phyloP scores from a whole-genome alignment of 495 filamentous ascomycete species.

The Xylaria telfairii region DNA sequence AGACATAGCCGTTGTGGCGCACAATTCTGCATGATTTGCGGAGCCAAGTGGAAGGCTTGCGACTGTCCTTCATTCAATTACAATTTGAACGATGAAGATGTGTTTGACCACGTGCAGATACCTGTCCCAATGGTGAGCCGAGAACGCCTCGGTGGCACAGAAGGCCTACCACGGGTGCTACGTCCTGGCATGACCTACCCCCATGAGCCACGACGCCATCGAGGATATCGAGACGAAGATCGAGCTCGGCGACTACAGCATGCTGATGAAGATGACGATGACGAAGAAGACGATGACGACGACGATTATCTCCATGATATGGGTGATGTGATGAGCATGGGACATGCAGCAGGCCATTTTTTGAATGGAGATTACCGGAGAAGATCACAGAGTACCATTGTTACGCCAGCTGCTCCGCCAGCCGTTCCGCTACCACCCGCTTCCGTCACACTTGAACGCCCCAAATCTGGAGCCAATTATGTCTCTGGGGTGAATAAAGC shows the following conservation, averaged over 20 bases:
- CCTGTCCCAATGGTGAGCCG: slow-evolving; percentile 45
- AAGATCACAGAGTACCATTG: slow-evolving; percentile 47
- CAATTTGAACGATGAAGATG: slow-evolving; percentile 62
- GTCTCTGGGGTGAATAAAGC: slow-evolving; percentile 41
- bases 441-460: slow-evolving; percentile 42
- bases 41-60: slow-evolving; percentile 78
- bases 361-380: slow-evolving; percentile 55
- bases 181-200: slow-evolving; percentile 54
- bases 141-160: slow-evolving; percentile 32
- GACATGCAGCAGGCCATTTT: slow-evolving; percentile 50
- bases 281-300: slow-evolving; percentile 49
- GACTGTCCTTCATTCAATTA: slow-evolving; percentile 82
- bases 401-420: slow-evolving; percentile 47
- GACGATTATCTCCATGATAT: slow-evolving; percentile 47
- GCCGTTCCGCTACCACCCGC: slow-evolving; percentile 38
- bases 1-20: slow-evolving; percentile 70
- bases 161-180: slow-evolving; percentile 26
- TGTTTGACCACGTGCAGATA: slow-evolving; percentile 62
- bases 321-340: slow-evolving; percentile 46
- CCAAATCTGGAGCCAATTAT: slow-evolving; percentile 44
- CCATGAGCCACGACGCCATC: slow-evolving; percentile 50
- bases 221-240: slow-evolving; percentile 64
- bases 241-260: slow-evolving; percentile 61
- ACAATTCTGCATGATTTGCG: slow-evolving; percentile 85
- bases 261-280: slow-evolving; percentile 47